phyloP scores from a whole-genome alignment of 495 filamentous ascomycete genomes.

The Neurospora sp. region DNA sequence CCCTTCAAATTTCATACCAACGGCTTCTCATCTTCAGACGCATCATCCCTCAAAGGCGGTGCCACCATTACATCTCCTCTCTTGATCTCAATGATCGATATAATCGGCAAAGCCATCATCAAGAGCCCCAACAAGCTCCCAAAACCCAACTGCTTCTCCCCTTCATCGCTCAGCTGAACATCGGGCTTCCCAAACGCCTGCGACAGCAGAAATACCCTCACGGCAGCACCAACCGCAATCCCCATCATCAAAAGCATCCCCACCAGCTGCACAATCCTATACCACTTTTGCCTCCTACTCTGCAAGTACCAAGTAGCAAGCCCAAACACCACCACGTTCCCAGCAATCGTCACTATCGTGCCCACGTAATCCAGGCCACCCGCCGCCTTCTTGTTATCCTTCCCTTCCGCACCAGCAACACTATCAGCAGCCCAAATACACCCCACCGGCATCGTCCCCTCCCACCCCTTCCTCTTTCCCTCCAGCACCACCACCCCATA shows the following conservation, averaged over 20 bases:
- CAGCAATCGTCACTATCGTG: conserved; percentile 43
- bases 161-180: conserved; percentile 31
- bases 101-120: conserved; percentile 43
- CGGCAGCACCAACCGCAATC: conserved; percentile 39
- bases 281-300: conserved; percentile 31
- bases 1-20: conserved; percentile 1
- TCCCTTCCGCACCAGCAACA: not conserved
- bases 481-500: conserved; percentile 42
- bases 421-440: conserved; percentile 36
- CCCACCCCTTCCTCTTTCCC: conserved; percentile 35
- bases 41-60: conserved; percentile 22
- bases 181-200: conserved; percentile 42
- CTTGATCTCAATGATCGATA: conserved; percentile 45
- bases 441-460: conserved; percentile 39
- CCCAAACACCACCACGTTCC: conserved; percentile 39
- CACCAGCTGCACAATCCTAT: conserved; percentile 34
- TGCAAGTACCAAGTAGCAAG: conserved; percentile 49
- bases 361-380: conserved; percentile 34
- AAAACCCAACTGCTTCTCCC: conserved; percentile 49
- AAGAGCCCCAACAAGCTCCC: conserved; percentile 45
- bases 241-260: conserved; percentile 39
- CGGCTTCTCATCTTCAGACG: conserved; percentile 16
- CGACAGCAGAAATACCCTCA: conserved; percentile 37
- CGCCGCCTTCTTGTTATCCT: conserved; percentile 10
- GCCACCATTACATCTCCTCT: conserved; percentile 41